Evolutionary conservation across 345 rosid genomes (phyloP).

Genomic region (Fremontodendron californicum): DNA sequence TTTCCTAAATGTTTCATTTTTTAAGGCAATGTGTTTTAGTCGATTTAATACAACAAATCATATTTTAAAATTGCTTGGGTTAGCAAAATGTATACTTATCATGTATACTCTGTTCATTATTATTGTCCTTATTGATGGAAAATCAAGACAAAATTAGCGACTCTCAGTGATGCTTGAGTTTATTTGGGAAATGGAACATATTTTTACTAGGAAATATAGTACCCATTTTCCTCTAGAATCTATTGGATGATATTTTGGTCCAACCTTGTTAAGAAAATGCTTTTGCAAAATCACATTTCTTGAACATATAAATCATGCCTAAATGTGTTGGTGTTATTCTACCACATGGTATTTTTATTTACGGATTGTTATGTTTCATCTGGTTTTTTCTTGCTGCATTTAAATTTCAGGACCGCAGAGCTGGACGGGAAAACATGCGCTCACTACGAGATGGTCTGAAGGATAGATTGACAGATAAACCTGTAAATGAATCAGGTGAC

Average conservation of each 20-base stretch:
- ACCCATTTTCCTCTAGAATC: too few species aligned
- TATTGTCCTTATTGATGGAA: background rate
- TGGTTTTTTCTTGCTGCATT: background rate
- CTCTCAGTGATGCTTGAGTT: background rate
- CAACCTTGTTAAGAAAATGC: background rate
- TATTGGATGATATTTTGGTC: background rate
- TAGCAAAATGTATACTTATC: background rate
- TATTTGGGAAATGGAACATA: background rate
- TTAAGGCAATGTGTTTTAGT: background rate
- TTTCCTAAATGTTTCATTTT: background rate
- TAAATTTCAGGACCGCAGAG: slow-evolving; percentile 51
- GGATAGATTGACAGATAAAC: slow-evolving; percentile 43
- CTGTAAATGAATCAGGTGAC: slow-evolving; percentile 60
- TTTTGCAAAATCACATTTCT: background rate
- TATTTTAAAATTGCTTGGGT: background rate
- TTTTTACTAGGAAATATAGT: background rate
- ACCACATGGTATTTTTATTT: background rate
- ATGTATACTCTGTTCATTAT: background rate
- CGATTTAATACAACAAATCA: background rate
- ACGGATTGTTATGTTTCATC: background rate
- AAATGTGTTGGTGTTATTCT: background rate
- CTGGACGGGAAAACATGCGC: slow-evolving; percentile 46
- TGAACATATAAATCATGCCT: background rate
- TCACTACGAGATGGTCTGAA: slow-evolving; percentile 27
- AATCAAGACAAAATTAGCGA: background rate